A percentile compares a stretch with the other conserved stretches of the same genome.
Evolutionary conservation across 495 filamentous ascomycete genomes (phyloP).

Genomic region (Trichoderma orchidacearum): DNA sequence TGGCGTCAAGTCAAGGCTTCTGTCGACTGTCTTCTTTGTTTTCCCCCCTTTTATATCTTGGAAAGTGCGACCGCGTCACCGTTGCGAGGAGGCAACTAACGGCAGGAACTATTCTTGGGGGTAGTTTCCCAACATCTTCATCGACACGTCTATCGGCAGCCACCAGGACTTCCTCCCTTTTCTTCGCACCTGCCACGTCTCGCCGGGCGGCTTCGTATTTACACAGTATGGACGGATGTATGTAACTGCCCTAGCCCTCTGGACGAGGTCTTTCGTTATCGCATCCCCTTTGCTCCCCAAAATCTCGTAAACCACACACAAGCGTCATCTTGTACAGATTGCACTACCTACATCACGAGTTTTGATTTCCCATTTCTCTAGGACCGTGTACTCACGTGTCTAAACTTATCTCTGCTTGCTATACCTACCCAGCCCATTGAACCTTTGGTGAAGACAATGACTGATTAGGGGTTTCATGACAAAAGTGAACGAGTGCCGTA

Average conservation of each 20-base stretch:
- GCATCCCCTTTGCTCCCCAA: neutral
- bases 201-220: neutral
- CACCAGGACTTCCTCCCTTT: neutral
- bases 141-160: neutral
- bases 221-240: neutral
- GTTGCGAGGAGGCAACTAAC: neutral
- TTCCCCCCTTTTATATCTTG: neutral
- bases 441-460: neutral
- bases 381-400: no score
- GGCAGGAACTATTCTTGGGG: neutral
- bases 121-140: no score
- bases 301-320: neutral
- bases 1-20: no score
- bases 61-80: neutral
- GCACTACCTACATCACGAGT: no score
- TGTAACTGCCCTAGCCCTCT: neutral
- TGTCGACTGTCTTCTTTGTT: neutral
- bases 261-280: neutral
- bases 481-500: slow-evolving; percentile 73
- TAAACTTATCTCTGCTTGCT: neutral
- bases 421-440: neutral
- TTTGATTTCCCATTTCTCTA: no score
- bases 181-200: neutral
- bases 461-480: neutral
- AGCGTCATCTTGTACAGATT: no score